Evolutionary conservation across 306 rosid genomes (phyloP).

Genomic region (Neltuma alba): DNA sequence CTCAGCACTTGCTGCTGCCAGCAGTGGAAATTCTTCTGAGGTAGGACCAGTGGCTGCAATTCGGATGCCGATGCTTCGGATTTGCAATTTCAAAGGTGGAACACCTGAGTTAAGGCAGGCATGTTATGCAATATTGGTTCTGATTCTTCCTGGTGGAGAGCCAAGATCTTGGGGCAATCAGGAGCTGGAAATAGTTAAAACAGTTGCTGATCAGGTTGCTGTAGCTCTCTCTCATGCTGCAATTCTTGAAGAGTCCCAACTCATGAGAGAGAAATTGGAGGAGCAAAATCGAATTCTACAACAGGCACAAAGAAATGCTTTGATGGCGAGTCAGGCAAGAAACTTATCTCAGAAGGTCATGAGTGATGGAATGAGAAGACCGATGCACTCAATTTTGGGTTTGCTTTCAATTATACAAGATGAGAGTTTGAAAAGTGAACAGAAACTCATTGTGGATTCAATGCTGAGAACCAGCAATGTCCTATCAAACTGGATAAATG

Average conservation of each 20-base stretch:
- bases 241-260: constrained; percentile 86
- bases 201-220: constrained; percentile 94
- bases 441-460: constrained; percentile 63
- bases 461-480: constrained; percentile 78
- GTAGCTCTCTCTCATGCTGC: constrained; percentile 95
- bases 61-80: constrained; percentile 92
- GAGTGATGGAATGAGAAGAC: constrained; percentile 92
- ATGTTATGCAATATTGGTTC: constrained; percentile 75
- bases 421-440: constrained; percentile 60
- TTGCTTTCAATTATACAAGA: constrained; percentile 78
- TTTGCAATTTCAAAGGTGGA: constrained; percentile 79
- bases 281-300: constrained; percentile 84
- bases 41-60: constrained; percentile 87
- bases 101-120: constrained; percentile 68
- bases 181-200: constrained; percentile 78
- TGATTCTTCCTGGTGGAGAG: constrained; percentile 72
- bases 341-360: constrained; percentile 74
- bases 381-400: constrained; percentile 86
- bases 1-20: constrained; percentile 63
- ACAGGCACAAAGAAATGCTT: constrained; percentile 64
- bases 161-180: constrained; percentile 71
- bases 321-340: constrained; percentile 86
- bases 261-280: constrained; percentile 81
- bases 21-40: constrained; percentile 54
- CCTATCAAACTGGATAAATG: constrained; percentile 68